These are phyloP conservation scores for Xylariales sp. DNA, from an alignment of 2,329 filamentous ascomycete genomes.

Conservation along the genomic window DNA sequence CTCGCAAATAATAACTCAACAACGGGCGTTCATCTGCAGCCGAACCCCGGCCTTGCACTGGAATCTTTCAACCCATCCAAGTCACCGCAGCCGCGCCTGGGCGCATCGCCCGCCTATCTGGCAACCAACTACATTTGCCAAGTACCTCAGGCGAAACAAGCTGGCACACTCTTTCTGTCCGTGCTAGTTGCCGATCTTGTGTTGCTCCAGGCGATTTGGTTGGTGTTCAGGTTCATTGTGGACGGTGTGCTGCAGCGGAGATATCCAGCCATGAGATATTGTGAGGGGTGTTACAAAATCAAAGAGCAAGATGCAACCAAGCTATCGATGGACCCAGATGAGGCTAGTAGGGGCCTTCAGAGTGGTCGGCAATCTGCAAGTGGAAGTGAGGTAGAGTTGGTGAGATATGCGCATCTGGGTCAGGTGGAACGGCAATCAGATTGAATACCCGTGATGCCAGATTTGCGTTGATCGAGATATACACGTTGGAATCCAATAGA, in stretches of 20 bases:
- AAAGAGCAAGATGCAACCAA: too few species aligned
- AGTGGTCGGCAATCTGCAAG: too few species aligned
- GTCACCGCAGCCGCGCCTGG: neutral
- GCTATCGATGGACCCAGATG: too few species aligned
- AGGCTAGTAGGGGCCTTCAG: too few species aligned
- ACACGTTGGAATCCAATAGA: too few species aligned
- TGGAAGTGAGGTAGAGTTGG: too few species aligned
- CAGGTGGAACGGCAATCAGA: too few species aligned
- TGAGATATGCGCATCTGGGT: too few species aligned
- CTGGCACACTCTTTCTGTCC: slow-evolving; percentile 10
- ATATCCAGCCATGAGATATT: neutral
- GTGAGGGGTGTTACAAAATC: neutral
- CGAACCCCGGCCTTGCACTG: neutral
- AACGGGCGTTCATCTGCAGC: neutral
- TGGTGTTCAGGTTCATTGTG: slow-evolving; percentile 12
- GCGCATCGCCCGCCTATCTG: neutral
- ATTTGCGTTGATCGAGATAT: too few species aligned
- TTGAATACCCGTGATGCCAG: too few species aligned
- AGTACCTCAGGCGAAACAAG: slow-evolving; percentile 11
- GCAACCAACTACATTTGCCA: slow-evolving; percentile 14
- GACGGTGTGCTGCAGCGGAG: slow-evolving; percentile 7
- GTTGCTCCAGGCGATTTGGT: slow-evolving; percentile 14
- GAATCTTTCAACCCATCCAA: neutral
- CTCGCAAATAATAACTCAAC: neutral
- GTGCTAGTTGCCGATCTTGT: slow-evolving; percentile 14